phyloP scores from a whole-genome alignment of 371 early-diverging fungal genomes.

The Cladochytrium tenue region DNA sequence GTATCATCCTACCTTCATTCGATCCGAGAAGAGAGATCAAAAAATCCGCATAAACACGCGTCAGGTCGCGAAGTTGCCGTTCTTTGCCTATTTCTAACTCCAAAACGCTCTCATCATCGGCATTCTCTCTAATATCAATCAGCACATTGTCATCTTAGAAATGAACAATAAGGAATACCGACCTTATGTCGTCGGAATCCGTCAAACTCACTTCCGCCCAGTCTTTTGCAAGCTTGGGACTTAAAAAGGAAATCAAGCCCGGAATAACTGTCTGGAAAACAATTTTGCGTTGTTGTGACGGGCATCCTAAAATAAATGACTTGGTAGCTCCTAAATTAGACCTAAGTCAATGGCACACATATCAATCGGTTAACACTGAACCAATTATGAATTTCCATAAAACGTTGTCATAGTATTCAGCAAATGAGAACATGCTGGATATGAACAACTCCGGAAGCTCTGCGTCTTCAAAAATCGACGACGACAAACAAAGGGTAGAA shows the following conservation, averaged over 20 bases:
- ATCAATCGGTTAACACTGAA: slow-evolving; percentile 34
- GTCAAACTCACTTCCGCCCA: slow-evolving; percentile 31
- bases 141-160: no score
- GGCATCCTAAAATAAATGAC: slow-evolving; percentile 38
- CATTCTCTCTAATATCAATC: slow-evolving; percentile 17
- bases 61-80: slow-evolving; percentile 50
- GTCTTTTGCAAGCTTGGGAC: slow-evolving; percentile 30
- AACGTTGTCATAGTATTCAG: slow-evolving; percentile 38
- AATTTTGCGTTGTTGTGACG: slow-evolving; percentile 23
- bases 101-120: slow-evolving; percentile 34
- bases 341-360: slow-evolving; percentile 15
- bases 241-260: slow-evolving; percentile 40
- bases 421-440: slow-evolving; percentile 35
- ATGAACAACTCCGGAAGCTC: slow-evolving; percentile 27
- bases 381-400: slow-evolving; percentile 46
- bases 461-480: slow-evolving; percentile 37
- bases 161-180: no score
- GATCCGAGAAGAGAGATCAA: slow-evolving; percentile 9
- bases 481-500: background rate
- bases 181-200: no score
- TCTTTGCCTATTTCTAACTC: slow-evolving; percentile 38
- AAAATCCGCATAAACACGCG: slow-evolving; percentile 42
- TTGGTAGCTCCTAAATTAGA: background rate
- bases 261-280: slow-evolving; percentile 40
- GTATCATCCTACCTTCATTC: no score